Conservation (phyloP, 345 rosid species). For the Firmiana major region DNA sequence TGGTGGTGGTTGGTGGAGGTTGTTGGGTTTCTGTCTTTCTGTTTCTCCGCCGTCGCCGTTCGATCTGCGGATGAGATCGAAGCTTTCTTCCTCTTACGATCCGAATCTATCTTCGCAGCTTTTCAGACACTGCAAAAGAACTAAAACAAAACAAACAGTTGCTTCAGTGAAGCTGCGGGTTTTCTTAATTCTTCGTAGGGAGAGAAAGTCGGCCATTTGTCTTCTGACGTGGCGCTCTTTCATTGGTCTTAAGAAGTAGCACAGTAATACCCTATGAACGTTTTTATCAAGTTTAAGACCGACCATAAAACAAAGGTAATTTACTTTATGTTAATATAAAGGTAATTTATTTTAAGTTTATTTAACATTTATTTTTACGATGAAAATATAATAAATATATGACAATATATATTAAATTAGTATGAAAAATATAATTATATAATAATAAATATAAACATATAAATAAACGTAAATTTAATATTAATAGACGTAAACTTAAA, state of each 20-base stretch:
- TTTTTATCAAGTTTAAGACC: no score
- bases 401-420: no score
- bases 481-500: no score
- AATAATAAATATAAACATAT: no score
- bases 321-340: no score
- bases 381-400: no score
- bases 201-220: background rate
- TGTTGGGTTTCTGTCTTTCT: conserved; percentile 16
- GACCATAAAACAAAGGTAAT: no score
- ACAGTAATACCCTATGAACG: no score
- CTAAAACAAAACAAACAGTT: background rate
- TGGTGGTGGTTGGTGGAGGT: conserved; percentile 5
- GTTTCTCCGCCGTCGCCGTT: conserved; percentile 21
- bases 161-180: background rate
- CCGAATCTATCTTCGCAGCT: conserved; percentile 51
- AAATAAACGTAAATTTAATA: no score
- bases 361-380: no score
- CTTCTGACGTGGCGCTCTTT: background rate
- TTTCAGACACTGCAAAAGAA: background rate
- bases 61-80: conserved; percentile 45
- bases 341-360: no score
- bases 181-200: background rate
- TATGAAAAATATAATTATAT: no score
- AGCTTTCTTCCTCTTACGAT: conserved; percentile 53
- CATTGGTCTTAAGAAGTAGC: background rate